Conservation (phyloP, 2,329 filamentous ascomycete genomes). For the Cladobotryum protrusum region DNA sequence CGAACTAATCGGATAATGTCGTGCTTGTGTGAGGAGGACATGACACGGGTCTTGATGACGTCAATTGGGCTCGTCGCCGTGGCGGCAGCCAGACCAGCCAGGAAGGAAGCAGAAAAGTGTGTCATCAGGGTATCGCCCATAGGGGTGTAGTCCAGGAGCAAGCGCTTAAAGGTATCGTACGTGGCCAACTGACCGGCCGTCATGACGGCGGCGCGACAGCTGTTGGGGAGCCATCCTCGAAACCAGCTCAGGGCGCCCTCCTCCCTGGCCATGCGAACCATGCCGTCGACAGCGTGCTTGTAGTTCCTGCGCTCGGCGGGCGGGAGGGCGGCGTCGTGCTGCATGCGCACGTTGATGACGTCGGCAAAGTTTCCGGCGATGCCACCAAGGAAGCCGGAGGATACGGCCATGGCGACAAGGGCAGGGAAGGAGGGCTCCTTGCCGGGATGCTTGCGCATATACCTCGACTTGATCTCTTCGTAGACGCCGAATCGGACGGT, state of each 20-base stretch:
- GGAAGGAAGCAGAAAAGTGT: constrained; percentile 70
- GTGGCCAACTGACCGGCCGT: constrained; percentile 77
- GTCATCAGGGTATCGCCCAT: constrained; percentile 66
- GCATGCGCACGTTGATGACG: constrained; percentile 97
- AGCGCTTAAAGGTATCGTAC: constrained; percentile 74
- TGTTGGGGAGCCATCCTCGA: constrained; percentile 80
- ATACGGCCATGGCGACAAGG: constrained; percentile 76
- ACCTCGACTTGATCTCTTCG: constrained; percentile 75
- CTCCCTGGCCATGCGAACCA: constrained; percentile 77
- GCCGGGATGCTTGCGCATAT: constrained; percentile 41
- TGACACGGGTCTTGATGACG: constrained; percentile 83
- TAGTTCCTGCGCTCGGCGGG: constrained; percentile 74
- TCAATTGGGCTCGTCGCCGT: constrained; percentile 81
- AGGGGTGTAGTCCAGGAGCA: constrained; percentile 60
- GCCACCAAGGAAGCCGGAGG: constrained; percentile 82
- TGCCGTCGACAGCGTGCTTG: constrained; percentile 77
- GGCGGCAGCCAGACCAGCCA: constrained; percentile 77
- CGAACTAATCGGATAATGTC: constrained; percentile 54
- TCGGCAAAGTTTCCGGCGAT: constrained; percentile 91
- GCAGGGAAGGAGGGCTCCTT: constrained; percentile 60
- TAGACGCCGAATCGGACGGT: constrained; percentile 96
- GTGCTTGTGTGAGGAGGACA: constrained; percentile 55
- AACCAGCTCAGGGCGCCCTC: constrained; percentile 75
- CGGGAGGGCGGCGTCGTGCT: constrained; percentile 79
- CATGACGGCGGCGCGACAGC: constrained; percentile 77